Percentiles rank a stretch among this genome's conserved stretches.
These are phyloP conservation scores for Xylariaceae sp. DNA, from an alignment of 2,329 filamentous ascomycete genomes.

Conservation along the genomic window DNA sequence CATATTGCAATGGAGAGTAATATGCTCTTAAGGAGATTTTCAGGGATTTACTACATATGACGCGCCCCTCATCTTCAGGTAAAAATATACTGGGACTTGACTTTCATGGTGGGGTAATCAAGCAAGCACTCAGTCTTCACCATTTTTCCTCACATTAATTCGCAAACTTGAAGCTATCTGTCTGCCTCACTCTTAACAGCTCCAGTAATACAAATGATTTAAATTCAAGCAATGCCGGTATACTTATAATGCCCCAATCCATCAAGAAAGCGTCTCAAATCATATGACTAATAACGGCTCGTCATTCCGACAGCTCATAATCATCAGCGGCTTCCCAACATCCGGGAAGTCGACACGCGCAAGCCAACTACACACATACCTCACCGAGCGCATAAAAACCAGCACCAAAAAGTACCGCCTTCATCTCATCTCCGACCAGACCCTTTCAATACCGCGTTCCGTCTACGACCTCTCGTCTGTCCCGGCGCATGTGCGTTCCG, in stretches of 20 bases:
- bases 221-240: slow-evolving; percentile 17
- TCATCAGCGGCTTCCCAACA: slow-evolving; percentile 62
- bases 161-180: not conserved
- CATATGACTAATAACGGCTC: slow-evolving; percentile 9
- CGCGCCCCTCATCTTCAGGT: no score
- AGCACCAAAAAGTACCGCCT: slow-evolving; percentile 53
- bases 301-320: slow-evolving; percentile 55
- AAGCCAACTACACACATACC: slow-evolving; percentile 61
- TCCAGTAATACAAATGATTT: no score
- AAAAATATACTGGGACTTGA: no score
- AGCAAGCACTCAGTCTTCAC: no score
- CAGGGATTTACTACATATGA: no score
- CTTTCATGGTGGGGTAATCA: no score
- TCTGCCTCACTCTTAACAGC: not conserved
- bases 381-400: slow-evolving; percentile 52
- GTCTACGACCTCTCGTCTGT: slow-evolving; percentile 66
- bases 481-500: slow-evolving; percentile 60
- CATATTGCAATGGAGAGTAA: no score
- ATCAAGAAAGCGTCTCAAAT: not conserved
- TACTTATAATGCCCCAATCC: no score
- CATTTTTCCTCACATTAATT: not conserved
- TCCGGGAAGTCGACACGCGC: slow-evolving; percentile 67
- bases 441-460: slow-evolving; percentile 62
- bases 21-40: no score
- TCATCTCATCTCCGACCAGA: slow-evolving; percentile 70